Percentiles rank a stretch among this genome's conserved stretches.
phyloP scores from a whole-genome alignment of 768 basidiomycete species.

The Astraeus odoratus region DNA sequence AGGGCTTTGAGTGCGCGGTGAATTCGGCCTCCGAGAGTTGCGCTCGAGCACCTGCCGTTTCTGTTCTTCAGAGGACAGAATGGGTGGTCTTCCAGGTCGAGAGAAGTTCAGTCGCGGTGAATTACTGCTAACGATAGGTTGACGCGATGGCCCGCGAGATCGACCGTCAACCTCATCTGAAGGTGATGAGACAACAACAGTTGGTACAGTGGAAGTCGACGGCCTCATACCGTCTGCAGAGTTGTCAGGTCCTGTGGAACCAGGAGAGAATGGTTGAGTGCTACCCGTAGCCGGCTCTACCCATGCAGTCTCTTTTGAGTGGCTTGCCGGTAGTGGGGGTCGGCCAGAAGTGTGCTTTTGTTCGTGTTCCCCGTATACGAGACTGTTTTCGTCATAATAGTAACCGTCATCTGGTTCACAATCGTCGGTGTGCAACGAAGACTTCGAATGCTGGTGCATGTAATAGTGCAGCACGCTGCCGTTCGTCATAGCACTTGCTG shows the following conservation, averaged over 20 bases:
- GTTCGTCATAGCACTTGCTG: conserved; percentile 29
- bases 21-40: conserved; percentile 39
- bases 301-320: not conserved
- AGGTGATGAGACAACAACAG: conserved; percentile 49
- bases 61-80: conserved; percentile 30
- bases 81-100: conserved; percentile 46
- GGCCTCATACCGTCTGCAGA: conserved; percentile 11
- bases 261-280: conserved; percentile 3
- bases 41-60: conserved; percentile 50
- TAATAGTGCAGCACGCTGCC: conserved; percentile 3
- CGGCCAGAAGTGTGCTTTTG: not conserved
- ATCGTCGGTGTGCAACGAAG: conserved; percentile 27
- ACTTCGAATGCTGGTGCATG: conserved; percentile 15
- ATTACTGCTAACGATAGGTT: conserved; percentile 36
- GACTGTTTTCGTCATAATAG: conserved; percentile 33
- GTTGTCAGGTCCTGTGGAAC: conserved; percentile 2
- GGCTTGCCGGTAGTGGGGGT: not conserved
- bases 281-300: conserved; percentile 6
- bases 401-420: conserved; percentile 27
- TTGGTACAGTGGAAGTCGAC: conserved; percentile 33
- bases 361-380: conserved; percentile 29
- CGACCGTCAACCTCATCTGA: conserved; percentile 15
- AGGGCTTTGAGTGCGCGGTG: conserved; percentile 18
- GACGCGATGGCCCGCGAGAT: conserved; percentile 26
- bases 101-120: conserved; percentile 52